Percentiles rank a stretch among this genome's conserved stretches.
phyloP scores from a whole-genome alignment of 2,329 filamentous ascomycete genomes.

The Tolypocladium endophyticum region DNA sequence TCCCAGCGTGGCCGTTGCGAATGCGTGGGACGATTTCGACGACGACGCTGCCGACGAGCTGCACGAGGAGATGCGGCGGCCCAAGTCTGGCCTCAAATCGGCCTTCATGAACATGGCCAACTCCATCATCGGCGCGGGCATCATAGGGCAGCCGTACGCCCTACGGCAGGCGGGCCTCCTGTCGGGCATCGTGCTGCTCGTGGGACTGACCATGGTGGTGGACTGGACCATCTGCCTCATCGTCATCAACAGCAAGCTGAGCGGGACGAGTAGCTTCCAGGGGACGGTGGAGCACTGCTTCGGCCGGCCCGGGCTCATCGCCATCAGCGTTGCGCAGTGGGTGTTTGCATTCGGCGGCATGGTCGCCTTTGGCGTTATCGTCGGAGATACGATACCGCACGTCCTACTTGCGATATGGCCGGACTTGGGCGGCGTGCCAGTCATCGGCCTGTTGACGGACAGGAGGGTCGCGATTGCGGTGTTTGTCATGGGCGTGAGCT shows the following conservation, averaged over 20 bases:
- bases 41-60: slow-evolving; percentile 32
- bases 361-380: slow-evolving; percentile 95
- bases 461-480: slow-evolving; percentile 78
- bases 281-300: slow-evolving; percentile 95
- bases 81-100: slow-evolving; percentile 74
- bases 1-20: slow-evolving; percentile 61
- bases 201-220: slow-evolving; percentile 70
- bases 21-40: slow-evolving; percentile 31
- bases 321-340: slow-evolving; percentile 88
- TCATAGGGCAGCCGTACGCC: slow-evolving; percentile 88
- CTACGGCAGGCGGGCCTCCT: slow-evolving; percentile 82
- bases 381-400: slow-evolving; percentile 91
- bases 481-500: slow-evolving; percentile 77
- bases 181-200: slow-evolving; percentile 67
- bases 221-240: slow-evolving; percentile 98
- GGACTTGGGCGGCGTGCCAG: slow-evolving; percentile 56
- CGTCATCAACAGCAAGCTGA: slow-evolving; percentile 94
- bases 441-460: slow-evolving; percentile 74
- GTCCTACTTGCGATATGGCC: slow-evolving; percentile 79
- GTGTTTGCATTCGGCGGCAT: slow-evolving; percentile 97
- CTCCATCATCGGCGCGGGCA: slow-evolving; percentile 77
- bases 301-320: slow-evolving; percentile 75
- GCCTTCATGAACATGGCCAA: slow-evolving; percentile 99
- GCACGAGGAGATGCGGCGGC: slow-evolving; percentile 48
- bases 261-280: slow-evolving; percentile 88